phyloP scores from a whole-genome alignment of 495 filamentous ascomycete species.

The Hypoxylon perforatum region DNA sequence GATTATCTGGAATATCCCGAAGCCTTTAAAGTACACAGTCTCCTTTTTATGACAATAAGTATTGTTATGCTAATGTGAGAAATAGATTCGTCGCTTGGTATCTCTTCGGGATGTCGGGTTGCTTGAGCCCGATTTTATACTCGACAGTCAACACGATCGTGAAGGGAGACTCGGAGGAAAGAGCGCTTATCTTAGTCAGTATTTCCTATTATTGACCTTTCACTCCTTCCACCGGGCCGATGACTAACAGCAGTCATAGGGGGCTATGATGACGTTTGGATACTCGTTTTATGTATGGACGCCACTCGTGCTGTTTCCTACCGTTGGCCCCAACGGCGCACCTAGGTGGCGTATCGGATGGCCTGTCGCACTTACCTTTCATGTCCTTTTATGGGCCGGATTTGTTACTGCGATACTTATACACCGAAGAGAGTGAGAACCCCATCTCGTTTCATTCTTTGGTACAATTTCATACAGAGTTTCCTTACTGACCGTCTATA shows the following conservation, averaged over 20 bases:
- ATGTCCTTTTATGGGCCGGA: constrained; percentile 55
- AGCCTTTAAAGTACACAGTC: constrained; percentile 50
- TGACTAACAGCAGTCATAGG: constrained; percentile 39
- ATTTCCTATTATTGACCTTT: no score
- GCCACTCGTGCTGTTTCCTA: constrained; percentile 57
- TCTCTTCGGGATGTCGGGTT: constrained; percentile 54
- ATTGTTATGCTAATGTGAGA: neutral
- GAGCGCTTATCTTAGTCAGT: constrained; percentile 58
- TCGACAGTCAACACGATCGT: constrained; percentile 61
- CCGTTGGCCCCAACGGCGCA: constrained; percentile 55
- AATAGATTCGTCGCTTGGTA: constrained; percentile 60
- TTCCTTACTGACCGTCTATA: constrained; percentile 5
- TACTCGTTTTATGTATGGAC: constrained; percentile 63
- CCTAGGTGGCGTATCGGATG: constrained; percentile 59
- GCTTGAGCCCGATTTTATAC: constrained; percentile 58
- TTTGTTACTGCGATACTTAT: constrained; percentile 53
- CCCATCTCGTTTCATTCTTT: constrained; percentile 4
- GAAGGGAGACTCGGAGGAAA: constrained; percentile 58
- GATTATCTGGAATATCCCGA: constrained; percentile 60
- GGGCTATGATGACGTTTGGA: constrained; percentile 62
- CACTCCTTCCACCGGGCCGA: no score
- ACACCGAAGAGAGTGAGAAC: constrained; percentile 47
- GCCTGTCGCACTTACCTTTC: constrained; percentile 56
- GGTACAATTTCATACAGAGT: no score
- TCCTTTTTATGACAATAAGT: neutral